Evolutionary conservation across 1,284 basidiomycete species (phyloP).

Genomic region (Ceratobasidium papillatum): DNA sequence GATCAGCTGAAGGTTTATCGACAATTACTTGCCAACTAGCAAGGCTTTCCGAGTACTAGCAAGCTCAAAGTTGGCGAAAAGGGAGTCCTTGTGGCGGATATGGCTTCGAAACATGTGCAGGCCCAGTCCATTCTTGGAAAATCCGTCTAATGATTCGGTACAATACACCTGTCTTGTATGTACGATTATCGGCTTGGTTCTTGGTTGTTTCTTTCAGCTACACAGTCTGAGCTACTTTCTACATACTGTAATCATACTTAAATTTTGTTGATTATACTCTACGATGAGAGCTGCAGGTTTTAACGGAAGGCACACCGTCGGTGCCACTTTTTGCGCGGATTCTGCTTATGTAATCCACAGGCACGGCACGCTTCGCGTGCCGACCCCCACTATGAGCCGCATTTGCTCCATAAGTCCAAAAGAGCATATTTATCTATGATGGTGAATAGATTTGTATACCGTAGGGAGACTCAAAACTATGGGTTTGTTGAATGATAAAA

Average conservation of each 20-base stretch:
- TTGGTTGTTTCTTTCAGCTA: background rate
- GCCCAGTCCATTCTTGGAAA: background rate
- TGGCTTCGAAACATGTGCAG: conserved; percentile 12
- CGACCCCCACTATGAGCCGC: background rate
- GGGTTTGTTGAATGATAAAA: too few species aligned
- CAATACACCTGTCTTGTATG: background rate
- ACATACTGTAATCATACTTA: background rate
- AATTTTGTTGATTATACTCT: background rate
- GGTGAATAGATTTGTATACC: too few species aligned
- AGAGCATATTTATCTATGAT: too few species aligned
- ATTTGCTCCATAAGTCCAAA: too few species aligned
- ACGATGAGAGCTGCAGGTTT: background rate
- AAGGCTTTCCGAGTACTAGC: background rate
- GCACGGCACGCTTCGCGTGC: background rate
- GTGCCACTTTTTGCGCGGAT: conserved; percentile 14
- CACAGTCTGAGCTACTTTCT: background rate
- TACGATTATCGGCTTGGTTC: background rate
- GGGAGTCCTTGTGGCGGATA: background rate
- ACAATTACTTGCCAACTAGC: background rate
- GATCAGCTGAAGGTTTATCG: conserved; percentile 14
- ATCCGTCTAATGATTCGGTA: background rate
- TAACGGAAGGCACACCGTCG: background rate
- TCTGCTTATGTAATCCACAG: conserved; percentile 36
- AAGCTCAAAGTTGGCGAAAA: background rate
- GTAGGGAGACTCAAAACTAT: too few species aligned